These are phyloP conservation scores for Venustampulla echinocandica DNA, from an alignment of 495 filamentous ascomycete genomes.

Conservation along the genomic window DNA sequence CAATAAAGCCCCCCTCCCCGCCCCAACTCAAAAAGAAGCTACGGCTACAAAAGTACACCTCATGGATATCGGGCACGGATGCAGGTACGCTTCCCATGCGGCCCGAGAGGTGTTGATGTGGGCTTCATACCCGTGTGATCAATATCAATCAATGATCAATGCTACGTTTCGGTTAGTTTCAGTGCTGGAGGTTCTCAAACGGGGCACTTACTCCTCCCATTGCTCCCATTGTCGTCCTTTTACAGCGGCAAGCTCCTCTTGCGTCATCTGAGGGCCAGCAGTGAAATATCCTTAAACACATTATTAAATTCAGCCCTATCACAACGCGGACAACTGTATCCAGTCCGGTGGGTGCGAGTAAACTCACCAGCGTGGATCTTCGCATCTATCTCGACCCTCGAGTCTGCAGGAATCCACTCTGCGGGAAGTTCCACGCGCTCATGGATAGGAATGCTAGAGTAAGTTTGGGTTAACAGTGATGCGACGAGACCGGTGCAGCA, in stretches of 20 bases:
- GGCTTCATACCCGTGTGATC: conserved; percentile 20
- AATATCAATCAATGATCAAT: conserved; percentile 40
- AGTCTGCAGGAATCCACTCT: conserved; percentile 88
- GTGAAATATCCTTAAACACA: conserved; percentile 58
- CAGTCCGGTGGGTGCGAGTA: conserved; percentile 4
- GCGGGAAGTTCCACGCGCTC: conserved; percentile 93
- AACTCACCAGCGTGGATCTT: conserved; percentile 95
- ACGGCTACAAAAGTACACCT: no score
- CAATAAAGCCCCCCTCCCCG: no score
- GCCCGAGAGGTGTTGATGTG: background rate
- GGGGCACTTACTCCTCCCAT: conserved; percentile 69
- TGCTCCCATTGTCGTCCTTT: conserved; percentile 91
- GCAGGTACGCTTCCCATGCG: conserved; percentile 15
- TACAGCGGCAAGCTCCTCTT: conserved; percentile 75
- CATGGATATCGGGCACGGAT: conserved; percentile 18
- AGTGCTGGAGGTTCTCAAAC: conserved; percentile 3
- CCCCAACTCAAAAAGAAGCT: no score
- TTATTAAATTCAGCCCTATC: conserved; percentile 28
- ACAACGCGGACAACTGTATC: no score
- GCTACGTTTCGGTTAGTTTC: conserved; percentile 30
- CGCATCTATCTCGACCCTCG: conserved; percentile 94
- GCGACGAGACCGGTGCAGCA: background rate
- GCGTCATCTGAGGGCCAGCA: conserved; percentile 82
- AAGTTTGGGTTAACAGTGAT: conserved; percentile 6
- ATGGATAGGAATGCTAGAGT: conserved; percentile 81